Conservation (phyloP, 1,284 basidiomycete genomes). For the Cutaneotrichosporon spelunceum region DNA sequence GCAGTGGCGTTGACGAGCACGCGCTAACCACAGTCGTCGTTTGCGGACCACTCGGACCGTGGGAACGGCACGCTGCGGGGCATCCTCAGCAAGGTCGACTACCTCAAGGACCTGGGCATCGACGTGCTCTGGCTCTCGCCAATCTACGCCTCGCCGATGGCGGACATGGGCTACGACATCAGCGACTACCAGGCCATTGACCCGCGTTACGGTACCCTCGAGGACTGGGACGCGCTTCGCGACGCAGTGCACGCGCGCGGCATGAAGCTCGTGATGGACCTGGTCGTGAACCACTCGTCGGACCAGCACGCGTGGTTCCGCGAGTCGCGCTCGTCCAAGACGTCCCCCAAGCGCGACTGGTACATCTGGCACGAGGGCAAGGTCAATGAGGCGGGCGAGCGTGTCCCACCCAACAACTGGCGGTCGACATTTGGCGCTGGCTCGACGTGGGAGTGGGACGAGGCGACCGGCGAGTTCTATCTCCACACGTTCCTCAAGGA, state of each 20-base stretch:
- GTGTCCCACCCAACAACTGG: conserved; percentile 55
- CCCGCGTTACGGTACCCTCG: conserved; percentile 52
- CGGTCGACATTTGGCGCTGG: conserved; percentile 49
- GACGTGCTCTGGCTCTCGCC: conserved; percentile 53
- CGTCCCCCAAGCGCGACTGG: conserved; percentile 54
- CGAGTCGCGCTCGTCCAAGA: conserved; percentile 46
- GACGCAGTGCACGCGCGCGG: conserved; percentile 46
- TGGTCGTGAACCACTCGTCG: conserved; percentile 55
- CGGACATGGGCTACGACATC: conserved; percentile 49
- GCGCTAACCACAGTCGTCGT: conserved; percentile 21
- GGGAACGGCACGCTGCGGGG: conserved; percentile 54
- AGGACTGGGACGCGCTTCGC: conserved; percentile 51
- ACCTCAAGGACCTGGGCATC: conserved; percentile 53
- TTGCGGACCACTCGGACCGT: conserved; percentile 32
- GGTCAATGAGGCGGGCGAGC: conserved; percentile 36
- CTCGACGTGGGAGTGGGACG: conserved; percentile 54
- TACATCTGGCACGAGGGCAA: conserved; percentile 52
- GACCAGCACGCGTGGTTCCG: conserved; percentile 54
- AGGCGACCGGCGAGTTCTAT: conserved; percentile 53
- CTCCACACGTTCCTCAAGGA: conserved; percentile 48
- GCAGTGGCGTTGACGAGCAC: too few species aligned
- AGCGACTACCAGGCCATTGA: conserved; percentile 53
- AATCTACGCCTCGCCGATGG: conserved; percentile 41
- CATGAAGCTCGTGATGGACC: conserved; percentile 53
- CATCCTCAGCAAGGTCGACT: conserved; percentile 52